Evolutionary conservation across 331 rosid species (phyloP).

Genomic region (Quercus tomentella): DNA sequence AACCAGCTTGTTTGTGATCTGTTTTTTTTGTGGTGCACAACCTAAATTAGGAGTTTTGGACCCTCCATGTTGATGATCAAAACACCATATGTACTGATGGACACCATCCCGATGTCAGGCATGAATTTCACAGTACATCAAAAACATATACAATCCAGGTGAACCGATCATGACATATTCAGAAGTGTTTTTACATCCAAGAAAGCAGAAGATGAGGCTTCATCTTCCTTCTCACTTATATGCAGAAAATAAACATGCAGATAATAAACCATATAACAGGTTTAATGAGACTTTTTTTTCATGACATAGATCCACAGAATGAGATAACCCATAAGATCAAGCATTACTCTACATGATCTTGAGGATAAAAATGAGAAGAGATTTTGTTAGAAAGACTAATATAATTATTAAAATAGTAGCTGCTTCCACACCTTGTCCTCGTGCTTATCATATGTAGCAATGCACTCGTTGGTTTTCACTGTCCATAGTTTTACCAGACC

Average conservation of each 20-base stretch:
- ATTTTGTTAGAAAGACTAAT: neutral
- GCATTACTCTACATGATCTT: neutral
- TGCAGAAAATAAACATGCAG: neutral
- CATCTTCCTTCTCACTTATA: neutral
- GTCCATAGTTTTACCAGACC: slow-evolving; percentile 90
- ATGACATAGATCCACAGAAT: neutral
- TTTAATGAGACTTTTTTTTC: neutral
- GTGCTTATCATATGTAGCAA: slow-evolving; percentile 86
- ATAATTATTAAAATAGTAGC: neutral
- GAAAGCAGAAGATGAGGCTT: neutral
- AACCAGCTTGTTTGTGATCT: too few relatives aligned
- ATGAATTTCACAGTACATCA: neutral
- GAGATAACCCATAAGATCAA: neutral
- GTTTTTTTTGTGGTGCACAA: neutral
- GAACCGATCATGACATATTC: neutral
- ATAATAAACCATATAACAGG: neutral
- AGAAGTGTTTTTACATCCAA: neutral
- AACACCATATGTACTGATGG: neutral
- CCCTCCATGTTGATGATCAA: neutral
- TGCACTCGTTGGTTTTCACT: slow-evolving; percentile 76
- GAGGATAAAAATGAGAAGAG: slow-evolving; percentile 1
- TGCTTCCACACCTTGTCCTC: slow-evolving; percentile 72
- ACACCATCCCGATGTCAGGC: neutral
- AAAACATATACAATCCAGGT: neutral
- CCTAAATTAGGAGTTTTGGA: neutral